phyloP scores from a whole-genome alignment of 768 basidiomycete genomes.

The Macrolepiota fuliginosa region DNA sequence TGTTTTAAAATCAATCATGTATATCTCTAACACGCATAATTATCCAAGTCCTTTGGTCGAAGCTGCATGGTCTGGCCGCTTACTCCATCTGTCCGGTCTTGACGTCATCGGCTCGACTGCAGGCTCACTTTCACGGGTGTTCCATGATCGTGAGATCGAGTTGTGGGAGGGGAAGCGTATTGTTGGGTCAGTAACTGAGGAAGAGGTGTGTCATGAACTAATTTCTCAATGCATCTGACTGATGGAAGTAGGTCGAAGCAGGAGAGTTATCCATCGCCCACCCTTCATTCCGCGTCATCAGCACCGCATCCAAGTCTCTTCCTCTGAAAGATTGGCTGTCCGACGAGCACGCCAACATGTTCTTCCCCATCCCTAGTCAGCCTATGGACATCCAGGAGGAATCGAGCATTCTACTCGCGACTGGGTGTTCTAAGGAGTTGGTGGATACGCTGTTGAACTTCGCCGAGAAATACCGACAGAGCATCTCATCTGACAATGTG shows the following conservation, averaged over 20 bases:
- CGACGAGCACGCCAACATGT: constrained; percentile 69
- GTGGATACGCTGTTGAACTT: constrained; percentile 46
- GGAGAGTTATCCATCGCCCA: constrained; percentile 50
- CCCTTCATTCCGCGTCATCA: constrained; percentile 59
- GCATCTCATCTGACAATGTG: constrained; percentile 52
- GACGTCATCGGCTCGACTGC: constrained; percentile 68
- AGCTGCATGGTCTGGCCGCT: constrained; percentile 52
- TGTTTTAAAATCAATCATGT: not conserved
- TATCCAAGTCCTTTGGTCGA: constrained; percentile 48
- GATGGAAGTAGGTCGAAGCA: constrained; percentile 19
- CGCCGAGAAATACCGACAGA: constrained; percentile 55
- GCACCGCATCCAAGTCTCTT: constrained; percentile 60
- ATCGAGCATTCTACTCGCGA: constrained; percentile 40
- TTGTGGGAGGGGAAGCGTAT: constrained; percentile 64
- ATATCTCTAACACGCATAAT: not conserved
- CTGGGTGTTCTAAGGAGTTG: constrained; percentile 41
- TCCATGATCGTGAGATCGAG: constrained; percentile 62
- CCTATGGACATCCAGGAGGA: constrained; percentile 60
- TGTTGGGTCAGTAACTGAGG: constrained; percentile 42
- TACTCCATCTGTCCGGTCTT: constrained; percentile 58
- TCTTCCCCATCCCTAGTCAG: constrained; percentile 58
- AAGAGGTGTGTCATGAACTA: constrained; percentile 35
- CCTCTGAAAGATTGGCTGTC: constrained; percentile 70
- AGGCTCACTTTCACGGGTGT: constrained; percentile 55
- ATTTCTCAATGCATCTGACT: not conserved